Percentiles rank a stretch among this genome's conserved stretches.
Evolutionary conservation across 352 stramenopile genomes (phyloP).

Genomic region (Elongisporangium prolatum): DNA sequence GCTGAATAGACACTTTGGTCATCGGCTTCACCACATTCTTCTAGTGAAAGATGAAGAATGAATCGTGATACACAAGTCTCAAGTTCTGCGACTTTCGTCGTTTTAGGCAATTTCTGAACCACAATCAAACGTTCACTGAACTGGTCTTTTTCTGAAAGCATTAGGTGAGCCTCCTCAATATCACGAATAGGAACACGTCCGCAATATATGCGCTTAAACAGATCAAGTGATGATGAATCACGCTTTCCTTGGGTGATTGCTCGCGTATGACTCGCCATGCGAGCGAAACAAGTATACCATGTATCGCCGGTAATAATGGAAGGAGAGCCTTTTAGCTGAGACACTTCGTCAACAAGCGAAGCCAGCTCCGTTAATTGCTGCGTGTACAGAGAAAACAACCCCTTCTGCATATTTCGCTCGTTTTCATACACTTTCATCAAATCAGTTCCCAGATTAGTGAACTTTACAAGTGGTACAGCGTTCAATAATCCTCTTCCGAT

Average conservation of each 20-base stretch:
- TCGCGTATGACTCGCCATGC: slow-evolving; percentile 57
- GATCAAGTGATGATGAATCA: slow-evolving; percentile 26
- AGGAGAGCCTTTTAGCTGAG: slow-evolving; percentile 39
- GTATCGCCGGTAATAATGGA: slow-evolving; percentile 31
- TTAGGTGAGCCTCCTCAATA: slow-evolving; percentile 31
- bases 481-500: slow-evolving; percentile 44
- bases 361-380: slow-evolving; percentile 65
- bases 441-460: slow-evolving; percentile 46
- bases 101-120: slow-evolving; percentile 66
- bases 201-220: slow-evolving; percentile 45
- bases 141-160: slow-evolving; percentile 27
- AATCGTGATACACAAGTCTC: slow-evolving; percentile 41
- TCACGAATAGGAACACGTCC: slow-evolving; percentile 57
- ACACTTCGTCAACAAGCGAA: slow-evolving; percentile 57
- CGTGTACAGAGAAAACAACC: slow-evolving; percentile 56
- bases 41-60: slow-evolving; percentile 55
- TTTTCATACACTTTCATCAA: slow-evolving; percentile 59
- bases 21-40: slow-evolving; percentile 74
- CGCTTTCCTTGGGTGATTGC: slow-evolving; percentile 35
- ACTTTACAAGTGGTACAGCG: slow-evolving; percentile 51
- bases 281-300: slow-evolving; percentile 61
- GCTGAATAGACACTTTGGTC: slow-evolving; percentile 74
- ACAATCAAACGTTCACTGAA: slow-evolving; percentile 50
- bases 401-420: slow-evolving; percentile 55
- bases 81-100: slow-evolving; percentile 34